These are phyloP conservation scores for Dictyophora rubrovolvata DNA, from an alignment of 768 basidiomycete species.

Conservation along the genomic window DNA sequence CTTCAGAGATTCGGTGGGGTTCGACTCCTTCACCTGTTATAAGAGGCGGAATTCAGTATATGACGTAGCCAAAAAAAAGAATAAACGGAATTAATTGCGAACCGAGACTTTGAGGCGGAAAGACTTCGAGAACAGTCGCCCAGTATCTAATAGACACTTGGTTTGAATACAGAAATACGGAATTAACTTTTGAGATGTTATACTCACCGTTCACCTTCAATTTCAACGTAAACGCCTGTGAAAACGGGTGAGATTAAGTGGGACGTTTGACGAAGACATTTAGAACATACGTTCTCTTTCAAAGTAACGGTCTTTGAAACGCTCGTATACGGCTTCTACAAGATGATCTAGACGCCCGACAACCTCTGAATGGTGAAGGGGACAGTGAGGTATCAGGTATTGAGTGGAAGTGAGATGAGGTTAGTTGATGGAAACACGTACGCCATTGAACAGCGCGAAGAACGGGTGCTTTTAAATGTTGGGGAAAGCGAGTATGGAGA, in stretches of 20 bases:
- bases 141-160: slow-evolving; percentile 48
- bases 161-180: neutral
- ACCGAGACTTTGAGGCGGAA: slow-evolving; percentile 49
- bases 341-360: slow-evolving; percentile 93
- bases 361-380: slow-evolving; percentile 54
- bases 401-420: slow-evolving; percentile 6
- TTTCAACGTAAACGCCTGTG: slow-evolving; percentile 73
- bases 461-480: slow-evolving; percentile 84
- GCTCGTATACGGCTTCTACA: slow-evolving; percentile 89
- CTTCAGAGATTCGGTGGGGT: slow-evolving; percentile 61
- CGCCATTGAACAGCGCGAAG: slow-evolving; percentile 95
- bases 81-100: slow-evolving; percentile 15
- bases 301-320: slow-evolving; percentile 95
- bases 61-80: slow-evolving; percentile 7
- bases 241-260: slow-evolving; percentile 5
- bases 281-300: slow-evolving; percentile 69
- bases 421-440: slow-evolving; percentile 37
- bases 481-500: slow-evolving; percentile 85
- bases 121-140: slow-evolving; percentile 70
- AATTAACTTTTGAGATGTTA: neutral
- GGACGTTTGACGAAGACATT: neutral
- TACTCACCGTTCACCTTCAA: slow-evolving; percentile 77
- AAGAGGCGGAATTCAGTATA: slow-evolving; percentile 20
- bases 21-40: slow-evolving; percentile 35
- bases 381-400: slow-evolving; percentile 12